Conservation (phyloP, 352 stramenopile species). For the Elongisporangium anandrum region DNA sequence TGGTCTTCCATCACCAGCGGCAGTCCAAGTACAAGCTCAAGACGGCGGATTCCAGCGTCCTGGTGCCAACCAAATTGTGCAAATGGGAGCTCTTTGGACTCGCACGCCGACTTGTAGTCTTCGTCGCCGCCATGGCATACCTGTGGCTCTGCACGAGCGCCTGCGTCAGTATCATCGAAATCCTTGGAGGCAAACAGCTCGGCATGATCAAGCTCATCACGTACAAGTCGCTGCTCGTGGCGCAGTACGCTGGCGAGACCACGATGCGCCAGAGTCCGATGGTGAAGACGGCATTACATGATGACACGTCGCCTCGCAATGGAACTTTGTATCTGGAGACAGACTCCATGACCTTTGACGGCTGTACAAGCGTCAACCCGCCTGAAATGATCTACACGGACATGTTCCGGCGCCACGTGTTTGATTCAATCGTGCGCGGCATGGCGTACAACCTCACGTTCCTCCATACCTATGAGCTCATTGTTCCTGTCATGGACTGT, state of each 20-base stretch:
- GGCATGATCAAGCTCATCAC: neutral
- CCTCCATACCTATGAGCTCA: neutral
- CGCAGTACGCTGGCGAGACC: neutral
- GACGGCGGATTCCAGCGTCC: too few species aligned
- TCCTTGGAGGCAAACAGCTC: neutral
- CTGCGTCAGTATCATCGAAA: neutral
- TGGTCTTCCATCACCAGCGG: too few species aligned
- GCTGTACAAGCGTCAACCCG: constrained; percentile 12
- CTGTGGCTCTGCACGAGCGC: neutral
- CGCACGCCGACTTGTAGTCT: neutral
- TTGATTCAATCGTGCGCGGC: constrained; percentile 6
- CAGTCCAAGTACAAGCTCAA: too few species aligned
- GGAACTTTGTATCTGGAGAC: constrained; percentile 27
- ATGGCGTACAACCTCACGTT: neutral
- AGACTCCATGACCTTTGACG: constrained; percentile 9
- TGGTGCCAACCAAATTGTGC: too few species aligned
- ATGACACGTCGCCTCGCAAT: constrained; percentile 22
- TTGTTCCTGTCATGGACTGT: constrained; percentile 1
- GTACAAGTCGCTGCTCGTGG: neutral
- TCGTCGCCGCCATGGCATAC: neutral
- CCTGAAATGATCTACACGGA: constrained; percentile 20
- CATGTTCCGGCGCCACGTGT: constrained; percentile 11
- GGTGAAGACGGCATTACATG: constrained; percentile 15
- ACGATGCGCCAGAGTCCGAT: constrained; percentile 11
- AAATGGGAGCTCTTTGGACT: neutral